phyloP scores from a whole-genome alignment of 768 basidiomycete species.

The Hemileccinum impolitum region DNA sequence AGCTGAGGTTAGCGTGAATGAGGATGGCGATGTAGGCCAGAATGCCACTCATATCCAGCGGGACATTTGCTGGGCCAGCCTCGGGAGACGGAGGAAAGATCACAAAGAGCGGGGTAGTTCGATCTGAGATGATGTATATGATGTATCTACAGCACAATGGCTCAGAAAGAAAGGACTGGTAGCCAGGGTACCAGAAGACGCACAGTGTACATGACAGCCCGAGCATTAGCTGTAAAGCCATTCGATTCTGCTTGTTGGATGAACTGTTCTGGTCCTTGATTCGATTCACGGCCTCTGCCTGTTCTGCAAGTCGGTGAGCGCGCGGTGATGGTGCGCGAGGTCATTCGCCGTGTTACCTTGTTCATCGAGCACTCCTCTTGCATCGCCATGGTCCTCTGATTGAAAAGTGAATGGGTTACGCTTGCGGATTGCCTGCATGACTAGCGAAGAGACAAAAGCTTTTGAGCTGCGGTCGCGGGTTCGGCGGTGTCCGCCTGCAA shows the following conservation, averaged over 20 bases:
- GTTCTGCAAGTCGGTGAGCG: slow-evolving; percentile 41
- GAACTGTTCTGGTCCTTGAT: slow-evolving; percentile 44
- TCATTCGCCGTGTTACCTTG: slow-evolving; percentile 38
- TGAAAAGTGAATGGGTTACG: slow-evolving; percentile 43
- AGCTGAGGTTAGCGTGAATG: slow-evolving; percentile 47
- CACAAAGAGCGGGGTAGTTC: slow-evolving; percentile 46
- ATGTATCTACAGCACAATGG: slow-evolving; percentile 39
- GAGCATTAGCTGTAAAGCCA: slow-evolving; percentile 41
- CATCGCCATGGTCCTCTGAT: slow-evolving; percentile 32
- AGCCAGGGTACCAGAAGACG: slow-evolving; percentile 15
- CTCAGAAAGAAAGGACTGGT: slow-evolving; percentile 2
- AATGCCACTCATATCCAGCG: slow-evolving; percentile 44
- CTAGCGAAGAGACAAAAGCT: neutral
- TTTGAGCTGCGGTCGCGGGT: neutral
- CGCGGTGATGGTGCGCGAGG: neutral
- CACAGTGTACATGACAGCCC: slow-evolving; percentile 47
- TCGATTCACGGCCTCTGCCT: slow-evolving; percentile 52
- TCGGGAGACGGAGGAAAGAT: slow-evolving; percentile 36
- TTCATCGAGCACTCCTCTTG: slow-evolving; percentile 44
- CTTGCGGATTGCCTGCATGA: slow-evolving; percentile 38
- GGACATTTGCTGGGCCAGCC: slow-evolving; percentile 13
- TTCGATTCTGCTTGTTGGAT: slow-evolving; percentile 40
- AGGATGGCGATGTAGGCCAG: slow-evolving; percentile 49
- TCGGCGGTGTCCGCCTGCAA: too few relatives aligned
- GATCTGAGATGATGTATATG: slow-evolving; percentile 41